Evolutionary conservation across 345 rosid genomes (phyloP).

Genomic region (Lagerstroemia speciosa): DNA sequence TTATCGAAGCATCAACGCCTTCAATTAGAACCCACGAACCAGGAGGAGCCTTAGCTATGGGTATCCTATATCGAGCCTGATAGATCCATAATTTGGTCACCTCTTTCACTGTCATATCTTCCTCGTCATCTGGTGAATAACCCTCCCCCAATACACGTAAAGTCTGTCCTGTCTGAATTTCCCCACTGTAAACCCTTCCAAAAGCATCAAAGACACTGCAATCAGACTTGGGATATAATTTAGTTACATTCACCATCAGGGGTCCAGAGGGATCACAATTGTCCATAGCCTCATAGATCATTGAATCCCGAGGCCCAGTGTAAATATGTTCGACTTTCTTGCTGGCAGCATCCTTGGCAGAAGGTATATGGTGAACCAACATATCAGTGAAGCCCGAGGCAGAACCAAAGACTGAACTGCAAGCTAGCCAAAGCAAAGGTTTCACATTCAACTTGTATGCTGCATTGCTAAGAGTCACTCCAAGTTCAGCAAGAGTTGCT

Average conservation of each 20-base stretch:
- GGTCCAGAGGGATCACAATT: slow-evolving; percentile 87
- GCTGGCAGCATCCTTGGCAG: slow-evolving; percentile 75
- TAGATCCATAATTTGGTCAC: slow-evolving; percentile 92
- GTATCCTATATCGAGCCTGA: slow-evolving; percentile 87
- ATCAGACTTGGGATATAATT: slow-evolving; percentile 92
- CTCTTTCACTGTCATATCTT: slow-evolving; percentile 90
- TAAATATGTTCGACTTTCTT: slow-evolving; percentile 77
- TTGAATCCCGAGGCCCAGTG: slow-evolving; percentile 70
- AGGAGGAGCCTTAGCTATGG: slow-evolving; percentile 91
- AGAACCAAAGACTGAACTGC: slow-evolving; percentile 93
- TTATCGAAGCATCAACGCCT: slow-evolving; percentile 94
- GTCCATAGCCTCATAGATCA: slow-evolving; percentile 67
- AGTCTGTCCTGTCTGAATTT: slow-evolving; percentile 86
- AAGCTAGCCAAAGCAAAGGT: slow-evolving; percentile 84
- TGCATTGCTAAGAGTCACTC: slow-evolving; percentile 83
- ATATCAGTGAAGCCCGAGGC: slow-evolving; percentile 94
- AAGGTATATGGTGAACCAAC: slow-evolving; percentile 92
- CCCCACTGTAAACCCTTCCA: slow-evolving; percentile 89
- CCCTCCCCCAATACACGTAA: slow-evolving; percentile 91
- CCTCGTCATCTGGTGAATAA: slow-evolving; percentile 95
- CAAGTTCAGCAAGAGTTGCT: slow-evolving; percentile 89
- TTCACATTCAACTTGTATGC: slow-evolving; percentile 86
- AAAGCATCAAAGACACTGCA: slow-evolving; percentile 96
- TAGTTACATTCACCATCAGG: slow-evolving; percentile 90
- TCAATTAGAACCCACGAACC: slow-evolving; percentile 98